Evolutionary conservation across 768 basidiomycete species (phyloP).

Genomic region (Epithele typhae): DNA sequence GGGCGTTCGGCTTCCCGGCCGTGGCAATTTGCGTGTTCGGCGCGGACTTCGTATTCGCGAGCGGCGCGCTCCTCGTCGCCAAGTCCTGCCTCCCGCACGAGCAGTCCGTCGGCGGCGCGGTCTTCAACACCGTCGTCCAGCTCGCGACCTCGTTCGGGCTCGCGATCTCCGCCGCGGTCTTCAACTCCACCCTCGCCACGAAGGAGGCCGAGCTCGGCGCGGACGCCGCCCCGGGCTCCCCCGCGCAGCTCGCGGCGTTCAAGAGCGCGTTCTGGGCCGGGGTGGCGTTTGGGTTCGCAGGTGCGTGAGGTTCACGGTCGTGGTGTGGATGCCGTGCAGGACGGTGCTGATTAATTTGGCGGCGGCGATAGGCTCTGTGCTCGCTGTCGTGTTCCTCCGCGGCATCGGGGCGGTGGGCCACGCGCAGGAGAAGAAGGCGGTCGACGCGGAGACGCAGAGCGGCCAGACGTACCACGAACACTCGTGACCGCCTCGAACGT

Average conservation of each 20-base stretch:
- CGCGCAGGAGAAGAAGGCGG: constrained; percentile 1
- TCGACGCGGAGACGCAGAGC: too few relatives aligned
- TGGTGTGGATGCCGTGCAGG: not conserved
- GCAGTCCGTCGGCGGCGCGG: constrained; percentile 69
- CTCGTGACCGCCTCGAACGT: too few relatives aligned
- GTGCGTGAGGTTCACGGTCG: constrained; percentile 29
- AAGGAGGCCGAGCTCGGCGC: constrained; percentile 31
- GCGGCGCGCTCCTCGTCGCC: constrained; percentile 72
- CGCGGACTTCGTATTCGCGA: constrained; percentile 71
- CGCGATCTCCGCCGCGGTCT: constrained; percentile 69
- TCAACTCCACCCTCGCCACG: constrained; percentile 44
- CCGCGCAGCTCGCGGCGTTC: constrained; percentile 43
- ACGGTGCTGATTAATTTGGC: not conserved
- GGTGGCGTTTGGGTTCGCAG: constrained; percentile 57
- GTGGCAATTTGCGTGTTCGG: constrained; percentile 64
- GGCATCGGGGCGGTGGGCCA: constrained; percentile 40
- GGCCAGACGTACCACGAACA: too few relatives aligned
- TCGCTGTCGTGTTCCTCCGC: constrained; percentile 35
- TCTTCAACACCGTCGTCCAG: constrained; percentile 79
- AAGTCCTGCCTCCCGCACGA: constrained; percentile 63
- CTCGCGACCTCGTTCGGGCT: constrained; percentile 68
- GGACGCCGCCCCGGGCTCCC: constrained; percentile 6
- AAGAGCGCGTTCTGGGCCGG: constrained; percentile 60
- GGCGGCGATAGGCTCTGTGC: constrained; percentile 16
- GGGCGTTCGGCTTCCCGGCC: constrained; percentile 75